phyloP scores from a whole-genome alignment of 2,329 filamentous ascomycete genomes.

The Paecilomyces dactylethromorphus region DNA sequence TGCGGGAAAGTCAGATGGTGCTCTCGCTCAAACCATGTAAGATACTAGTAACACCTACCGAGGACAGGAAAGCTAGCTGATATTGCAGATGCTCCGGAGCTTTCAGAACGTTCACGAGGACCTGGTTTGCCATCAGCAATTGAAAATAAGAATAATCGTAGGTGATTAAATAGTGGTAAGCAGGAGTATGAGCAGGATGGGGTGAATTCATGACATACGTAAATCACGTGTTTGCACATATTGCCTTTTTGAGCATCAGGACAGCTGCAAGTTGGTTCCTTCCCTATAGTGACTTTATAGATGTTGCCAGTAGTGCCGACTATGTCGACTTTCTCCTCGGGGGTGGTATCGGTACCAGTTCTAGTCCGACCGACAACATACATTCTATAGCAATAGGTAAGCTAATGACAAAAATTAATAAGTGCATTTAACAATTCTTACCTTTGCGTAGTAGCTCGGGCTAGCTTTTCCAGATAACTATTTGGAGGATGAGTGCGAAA shows the following conservation, averaged over 20 bases:
- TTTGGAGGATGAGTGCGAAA: slow-evolving; percentile 40
- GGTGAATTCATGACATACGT: slow-evolving; percentile 32
- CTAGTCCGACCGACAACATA: slow-evolving; percentile 49
- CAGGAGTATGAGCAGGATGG: background rate
- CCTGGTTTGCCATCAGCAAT: slow-evolving; percentile 25
- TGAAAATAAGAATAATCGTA: background rate
- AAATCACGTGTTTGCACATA: slow-evolving; percentile 59
- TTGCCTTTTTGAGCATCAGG: slow-evolving; percentile 49
- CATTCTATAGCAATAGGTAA: slow-evolving; percentile 35
- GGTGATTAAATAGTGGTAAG: background rate
- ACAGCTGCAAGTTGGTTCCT: slow-evolving; percentile 49
- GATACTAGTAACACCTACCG: slow-evolving; percentile 21
- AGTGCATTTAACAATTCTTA: slow-evolving; percentile 8
- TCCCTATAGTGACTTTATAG: slow-evolving; percentile 51
- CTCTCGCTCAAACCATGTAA: background rate
- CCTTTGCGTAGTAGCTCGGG: slow-evolving; percentile 45
- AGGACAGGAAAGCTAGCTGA: slow-evolving; percentile 53
- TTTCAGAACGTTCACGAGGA: slow-evolving; percentile 53
- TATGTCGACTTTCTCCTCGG: slow-evolving; percentile 48
- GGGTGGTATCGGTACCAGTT: slow-evolving; percentile 36
- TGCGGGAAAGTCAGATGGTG: slow-evolving; percentile 6
- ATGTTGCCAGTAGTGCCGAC: slow-evolving; percentile 58
- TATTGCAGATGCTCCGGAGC: slow-evolving; percentile 50
- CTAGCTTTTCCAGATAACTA: slow-evolving; percentile 41
- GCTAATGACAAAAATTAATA: background rate